Base-by-base conservation (phyloP, 2,329 filamentous ascomycete genomes). In the Tolypocladium cylindrosporum region DNA sequence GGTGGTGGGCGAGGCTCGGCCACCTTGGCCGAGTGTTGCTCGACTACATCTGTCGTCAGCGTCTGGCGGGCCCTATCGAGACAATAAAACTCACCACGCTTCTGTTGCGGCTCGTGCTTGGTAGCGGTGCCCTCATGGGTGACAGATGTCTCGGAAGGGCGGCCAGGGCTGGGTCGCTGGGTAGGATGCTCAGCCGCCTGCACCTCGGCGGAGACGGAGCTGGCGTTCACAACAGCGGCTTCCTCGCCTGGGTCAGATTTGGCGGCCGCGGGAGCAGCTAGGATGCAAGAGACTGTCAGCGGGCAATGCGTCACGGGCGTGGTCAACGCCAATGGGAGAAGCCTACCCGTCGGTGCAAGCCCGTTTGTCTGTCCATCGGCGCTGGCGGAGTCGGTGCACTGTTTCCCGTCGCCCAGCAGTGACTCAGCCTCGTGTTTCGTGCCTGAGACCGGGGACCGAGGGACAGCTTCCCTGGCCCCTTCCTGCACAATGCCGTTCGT, bases 1-100 rank as follows among this genome's bases (percentile, higher is more conserved):
- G 70, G 65, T 31, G 67, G 71, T 34, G 67, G 71, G 57, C 67
- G 67, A 59, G 62, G 53, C 41, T 63, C 66, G 58, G 58, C 56
- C 56, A 58, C 62, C 57, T 58, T 58, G 40, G 56, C 56, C 45
- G 52, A 24, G 40, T 56, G 55, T 21, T 63, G 59, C 16, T 65
- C 63, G 37, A 54, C 62, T 63, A 55, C 45, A n/a, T 36, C 48
- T 43, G 45, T 36, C 55, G 60, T 61, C 57, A 61, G 56, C 53
- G 40, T 39, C 50, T n/a, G 54, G 2, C 21, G 16, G 45, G 19
- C 21, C n/a, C 16, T 7, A 5, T 34, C 19, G 19, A 40, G 37
- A 48, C 40, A n/a, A 34, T 11, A 9, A 42, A 53, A 43, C 61
- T 61, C 53, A 66, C 65, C 55, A 55, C 55, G 40, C 36, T 61